phyloP scores from a whole-genome alignment of 2,329 filamentous ascomycete species.

The Nemania sp. region DNA sequence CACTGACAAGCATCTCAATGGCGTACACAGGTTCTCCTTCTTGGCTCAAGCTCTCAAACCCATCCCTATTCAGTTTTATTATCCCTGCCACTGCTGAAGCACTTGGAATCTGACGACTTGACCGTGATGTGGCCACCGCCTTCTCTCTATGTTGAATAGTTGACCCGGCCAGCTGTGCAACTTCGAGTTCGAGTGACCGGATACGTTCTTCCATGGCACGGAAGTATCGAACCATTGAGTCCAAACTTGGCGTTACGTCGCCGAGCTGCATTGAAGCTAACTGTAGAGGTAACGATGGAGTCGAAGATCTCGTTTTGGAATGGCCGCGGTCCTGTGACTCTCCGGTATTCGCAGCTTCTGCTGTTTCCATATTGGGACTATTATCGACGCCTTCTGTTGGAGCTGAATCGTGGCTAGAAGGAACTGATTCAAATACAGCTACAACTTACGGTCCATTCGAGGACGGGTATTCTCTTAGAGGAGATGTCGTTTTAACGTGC shows the following conservation, averaged over 20 bases:
- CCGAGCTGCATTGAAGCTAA: neutral
- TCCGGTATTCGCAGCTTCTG: neutral
- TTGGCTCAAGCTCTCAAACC: neutral
- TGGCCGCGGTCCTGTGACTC: too few relatives aligned
- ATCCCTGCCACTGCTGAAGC: neutral
- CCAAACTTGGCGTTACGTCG: neutral
- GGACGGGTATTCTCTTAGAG: neutral
- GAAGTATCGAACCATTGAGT: neutral
- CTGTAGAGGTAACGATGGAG: neutral
- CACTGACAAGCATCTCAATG: neutral
- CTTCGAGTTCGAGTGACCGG: neutral
- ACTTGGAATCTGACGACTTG: neutral
- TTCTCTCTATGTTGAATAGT: neutral
- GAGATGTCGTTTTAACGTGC: too few relatives aligned
- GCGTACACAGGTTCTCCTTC: neutral
- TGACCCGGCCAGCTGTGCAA: neutral
- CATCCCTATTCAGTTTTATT: neutral
- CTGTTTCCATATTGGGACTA: neutral
- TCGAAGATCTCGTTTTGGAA: too few relatives aligned
- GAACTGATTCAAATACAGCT: neutral
- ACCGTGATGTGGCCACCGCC: neutral
- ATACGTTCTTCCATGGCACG: constrained; percentile 6
- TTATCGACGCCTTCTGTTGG: neutral
- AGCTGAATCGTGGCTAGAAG: neutral
- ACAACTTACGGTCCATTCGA: neutral